phyloP scores from a whole-genome alignment of 2,329 filamentous ascomycete species.

The Penicillium decumbens region DNA sequence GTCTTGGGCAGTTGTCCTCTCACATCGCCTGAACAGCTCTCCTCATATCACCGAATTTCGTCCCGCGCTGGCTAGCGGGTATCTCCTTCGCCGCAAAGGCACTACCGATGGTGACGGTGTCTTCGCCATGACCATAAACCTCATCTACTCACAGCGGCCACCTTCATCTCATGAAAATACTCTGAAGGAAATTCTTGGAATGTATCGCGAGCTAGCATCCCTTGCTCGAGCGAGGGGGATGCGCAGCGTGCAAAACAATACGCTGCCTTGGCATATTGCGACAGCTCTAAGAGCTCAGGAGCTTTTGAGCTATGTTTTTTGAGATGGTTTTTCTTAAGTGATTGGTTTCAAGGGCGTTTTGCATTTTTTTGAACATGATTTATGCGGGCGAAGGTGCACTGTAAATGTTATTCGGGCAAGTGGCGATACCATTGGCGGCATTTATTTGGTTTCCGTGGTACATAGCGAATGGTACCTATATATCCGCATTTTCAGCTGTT shows the following conservation, averaged over 20 bases:
- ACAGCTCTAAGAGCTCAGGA: slow-evolving; percentile 43
- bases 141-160: slow-evolving; percentile 36
- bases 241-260: slow-evolving; percentile 37
- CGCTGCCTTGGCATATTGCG: slow-evolving; percentile 48
- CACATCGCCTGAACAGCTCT: slow-evolving; percentile 45
- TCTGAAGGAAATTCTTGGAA: slow-evolving; percentile 41
- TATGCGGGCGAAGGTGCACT: slow-evolving; percentile 13
- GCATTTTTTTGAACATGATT: slow-evolving; percentile 6
- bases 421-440: slow-evolving; percentile 15
- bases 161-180: slow-evolving; percentile 32
- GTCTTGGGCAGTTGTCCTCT: slow-evolving; percentile 55
- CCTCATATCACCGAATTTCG: slow-evolving; percentile 40
- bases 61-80: slow-evolving; percentile 44
- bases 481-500: neutral
- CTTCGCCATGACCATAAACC: slow-evolving; percentile 40
- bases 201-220: slow-evolving; percentile 44
- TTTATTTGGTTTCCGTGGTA: slow-evolving; percentile 9
- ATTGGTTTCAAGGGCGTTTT: slow-evolving; percentile 3
- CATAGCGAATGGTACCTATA: neutral
- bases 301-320: slow-evolving; percentile 41
- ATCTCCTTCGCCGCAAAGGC: slow-evolving; percentile 45
- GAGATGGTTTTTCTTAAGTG: slow-evolving; percentile 8
- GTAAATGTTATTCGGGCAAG: slow-evolving; percentile 5
- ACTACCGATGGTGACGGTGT: slow-evolving; percentile 40
- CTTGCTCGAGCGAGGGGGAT: slow-evolving; percentile 43